A percentile compares a stretch with the other conserved stretches of the same genome.
Evolutionary conservation across 257 asterid genomes (phyloP).

Genomic region (Prunella vulgaris): DNA sequence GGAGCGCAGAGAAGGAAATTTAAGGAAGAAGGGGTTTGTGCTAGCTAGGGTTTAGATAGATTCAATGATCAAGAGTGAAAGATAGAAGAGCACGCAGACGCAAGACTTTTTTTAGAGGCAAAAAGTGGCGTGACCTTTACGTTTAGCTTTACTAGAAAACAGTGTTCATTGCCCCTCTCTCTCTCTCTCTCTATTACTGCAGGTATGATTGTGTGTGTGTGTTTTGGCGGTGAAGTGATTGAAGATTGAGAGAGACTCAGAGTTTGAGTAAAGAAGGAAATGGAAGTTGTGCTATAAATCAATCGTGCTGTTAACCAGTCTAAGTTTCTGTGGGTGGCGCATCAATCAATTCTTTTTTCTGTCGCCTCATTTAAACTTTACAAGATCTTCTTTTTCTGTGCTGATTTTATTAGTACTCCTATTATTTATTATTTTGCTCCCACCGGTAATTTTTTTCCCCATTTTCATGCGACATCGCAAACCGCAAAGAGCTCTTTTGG

Average conservation of each 20-base stretch:
- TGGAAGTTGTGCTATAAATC: constrained; percentile 26
- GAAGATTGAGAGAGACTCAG: constrained; percentile 25
- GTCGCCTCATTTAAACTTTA: constrained; percentile 3
- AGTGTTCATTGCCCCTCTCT: constrained; percentile 37
- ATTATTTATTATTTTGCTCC: no score
- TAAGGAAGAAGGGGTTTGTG: neutral
- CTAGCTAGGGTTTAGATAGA: no score
- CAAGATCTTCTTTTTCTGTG: neutral
- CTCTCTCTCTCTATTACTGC: constrained; percentile 11
- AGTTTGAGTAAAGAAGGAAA: constrained; percentile 34
- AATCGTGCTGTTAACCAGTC: constrained; percentile 22
- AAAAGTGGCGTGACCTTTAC: constrained; percentile 63
- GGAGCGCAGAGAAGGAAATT: neutral
- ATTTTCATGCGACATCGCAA: no score
- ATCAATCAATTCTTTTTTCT: constrained; percentile 26
- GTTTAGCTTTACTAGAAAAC: constrained; percentile 47
- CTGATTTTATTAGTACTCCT: no score
- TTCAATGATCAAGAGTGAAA: no score
- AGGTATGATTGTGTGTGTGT: constrained; percentile 58
- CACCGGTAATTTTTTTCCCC: no score
- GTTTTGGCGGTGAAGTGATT: constrained; percentile 21
- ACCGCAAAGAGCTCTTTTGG: no score
- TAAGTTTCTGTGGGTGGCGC: constrained; percentile 15
- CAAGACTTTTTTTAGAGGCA: constrained; percentile 21
- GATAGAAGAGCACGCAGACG: constrained; percentile 22